Base-by-base conservation (phyloP, 768 basidiomycete species). In the Collybia mongolica region DNA sequence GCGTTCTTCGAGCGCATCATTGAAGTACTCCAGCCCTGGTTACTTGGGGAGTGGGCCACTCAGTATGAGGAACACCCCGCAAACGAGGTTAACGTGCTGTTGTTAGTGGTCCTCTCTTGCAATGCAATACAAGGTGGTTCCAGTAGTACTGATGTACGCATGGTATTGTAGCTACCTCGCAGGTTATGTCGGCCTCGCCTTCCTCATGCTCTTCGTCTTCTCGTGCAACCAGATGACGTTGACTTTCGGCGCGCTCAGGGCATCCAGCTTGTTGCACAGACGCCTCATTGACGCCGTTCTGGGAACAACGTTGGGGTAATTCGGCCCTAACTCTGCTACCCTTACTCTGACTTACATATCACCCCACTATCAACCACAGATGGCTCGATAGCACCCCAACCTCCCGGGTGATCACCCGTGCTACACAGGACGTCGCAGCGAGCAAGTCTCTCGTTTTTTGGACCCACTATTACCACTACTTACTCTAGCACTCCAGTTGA, bases 341-440 rank as follows among this genome's bases (percentile, higher is more conserved):
- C 41, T 29, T 24, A 11, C 26, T 26, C 7, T 7, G 7, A 26
- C 24, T 26, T 7, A 26, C 24, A 26, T 28, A 18, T 18, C 15
- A 14, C 14, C 9, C 29, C n/a, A 14, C 15, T 17, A 20, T 19
- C 36, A 22, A n/a, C 42, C 24, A n/a, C 6, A 79, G 84, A 62
- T 85, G 70, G 71, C 70, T 79, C 23, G 72, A 74, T 53, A 66
- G 70, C 28, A 79, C 76, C 2, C 74, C 76, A 6, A 64, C 67
- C 2, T 69, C 73, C 18, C 78, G 86, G 3, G 78, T 90, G 44
- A 80, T 87, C 36, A 70, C 83, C 22, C 74, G 86, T 41, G 81
- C 80, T 60, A 88, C 86, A 1, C 79, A 84, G 47, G 86, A 88
- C 59, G 83, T 87, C 19, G 68, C 78, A 39, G 59, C 66, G 48